Percentiles rank a stretch among this genome's conserved stretches.
Evolutionary conservation across 2,329 filamentous ascomycete genomes (phyloP).

Genomic region (Pseudocercospora cruenta): DNA sequence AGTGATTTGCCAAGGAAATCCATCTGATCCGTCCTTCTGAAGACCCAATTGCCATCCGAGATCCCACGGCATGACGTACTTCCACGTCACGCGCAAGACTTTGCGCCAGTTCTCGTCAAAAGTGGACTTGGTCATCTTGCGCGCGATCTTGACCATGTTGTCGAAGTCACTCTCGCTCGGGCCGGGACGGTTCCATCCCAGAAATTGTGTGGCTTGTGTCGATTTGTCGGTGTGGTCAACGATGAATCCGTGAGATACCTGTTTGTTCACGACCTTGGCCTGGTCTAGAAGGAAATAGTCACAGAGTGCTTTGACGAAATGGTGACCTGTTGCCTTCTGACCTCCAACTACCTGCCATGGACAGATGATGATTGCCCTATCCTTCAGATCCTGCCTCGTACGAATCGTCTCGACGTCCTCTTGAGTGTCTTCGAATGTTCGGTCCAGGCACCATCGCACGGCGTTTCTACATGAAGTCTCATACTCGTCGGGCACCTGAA

Average conservation of each 20-base stretch:
- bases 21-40: background rate
- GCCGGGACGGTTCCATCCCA: background rate
- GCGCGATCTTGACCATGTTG: background rate
- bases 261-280: background rate
- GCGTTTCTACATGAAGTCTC: background rate
- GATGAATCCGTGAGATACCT: background rate
- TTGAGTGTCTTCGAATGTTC: background rate
- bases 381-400: background rate
- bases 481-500: background rate
- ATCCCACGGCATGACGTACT: background rate
- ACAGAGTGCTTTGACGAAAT: constrained; percentile 3
- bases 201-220: background rate
- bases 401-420: background rate
- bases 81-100: background rate
- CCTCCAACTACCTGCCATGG: constrained; percentile 1
- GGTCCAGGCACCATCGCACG: background rate
- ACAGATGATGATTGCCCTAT: constrained; percentile 6
- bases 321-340: background rate
- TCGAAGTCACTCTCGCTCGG: background rate
- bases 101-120: background rate
- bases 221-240: background rate
- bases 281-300: background rate
- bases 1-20: background rate
- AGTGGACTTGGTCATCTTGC: background rate
- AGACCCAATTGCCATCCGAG: background rate